Evolutionary conservation across 2,329 filamentous ascomycete genomes (phyloP), one percentile per base, ranked within the genome.

Genomic region (Arthrobotrys sphaeroides): DNA sequence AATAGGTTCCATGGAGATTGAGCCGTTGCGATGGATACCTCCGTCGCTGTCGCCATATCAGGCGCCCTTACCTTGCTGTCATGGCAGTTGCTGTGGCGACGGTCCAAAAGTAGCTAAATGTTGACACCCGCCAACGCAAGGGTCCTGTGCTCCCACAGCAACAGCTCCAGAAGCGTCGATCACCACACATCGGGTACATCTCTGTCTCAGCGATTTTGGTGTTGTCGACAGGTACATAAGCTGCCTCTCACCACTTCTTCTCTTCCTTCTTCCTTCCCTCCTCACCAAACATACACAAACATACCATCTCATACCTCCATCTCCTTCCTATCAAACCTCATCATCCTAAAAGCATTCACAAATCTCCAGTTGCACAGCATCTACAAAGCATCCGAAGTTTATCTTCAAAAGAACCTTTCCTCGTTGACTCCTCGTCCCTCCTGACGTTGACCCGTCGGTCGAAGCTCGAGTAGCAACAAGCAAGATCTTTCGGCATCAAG

Each of bases 1-100:
- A 73, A 73, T 53, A 20, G 49, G 45, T 68, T 59, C 66, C 69
- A 61, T 36, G 31, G 51, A 74, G 69, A 74, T 73, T 67, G 70
- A 51, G 45, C 70, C 59, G 70, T 74, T 74, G 70, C 70, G 70
- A 68, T 74, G 62, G 62, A 43, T 74, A 74, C 70, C 31, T n/a
- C 45, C 62, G 42, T 53, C 9, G 42, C 16, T 47, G 67, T 57
- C 22, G 22, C 59, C 47, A 36, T 38, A 20, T 31, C 47, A 53
- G 42, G 43, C 43, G 51, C 51, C 51, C 49, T 51, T 66, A 18
- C 53, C 51, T 53, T n/a, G 42, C 31, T 42, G 16, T 6, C 20
- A 26, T 7, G n/a, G 38, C 24, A 10, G 70, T 68, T 68, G 62
- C 51, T 68, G 62, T 47, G 70, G 55, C 24, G 55, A 74, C 26